phyloP scores from a whole-genome alignment of 2,329 filamentous ascomycete species.

The Didymella glomerata region DNA sequence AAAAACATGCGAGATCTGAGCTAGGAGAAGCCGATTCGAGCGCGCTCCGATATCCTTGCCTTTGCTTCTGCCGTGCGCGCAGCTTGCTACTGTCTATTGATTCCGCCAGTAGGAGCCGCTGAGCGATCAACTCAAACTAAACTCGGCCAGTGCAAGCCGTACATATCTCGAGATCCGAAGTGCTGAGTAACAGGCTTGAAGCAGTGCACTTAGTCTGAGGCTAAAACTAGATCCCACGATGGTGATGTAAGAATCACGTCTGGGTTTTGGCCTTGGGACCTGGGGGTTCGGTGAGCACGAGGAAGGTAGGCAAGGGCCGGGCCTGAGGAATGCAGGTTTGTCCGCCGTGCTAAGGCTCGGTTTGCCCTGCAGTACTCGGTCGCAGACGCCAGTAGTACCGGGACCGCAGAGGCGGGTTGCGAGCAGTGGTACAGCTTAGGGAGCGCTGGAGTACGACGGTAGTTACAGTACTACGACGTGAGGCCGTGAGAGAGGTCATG shows the following conservation, averaged over 20 bases:
- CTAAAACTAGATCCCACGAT: neutral
- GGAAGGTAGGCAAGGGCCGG: constrained; percentile 9
- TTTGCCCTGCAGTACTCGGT: constrained; percentile 9
- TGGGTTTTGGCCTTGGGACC: neutral
- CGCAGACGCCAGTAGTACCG: constrained; percentile 1
- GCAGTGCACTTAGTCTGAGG: no score
- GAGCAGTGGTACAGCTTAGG: neutral
- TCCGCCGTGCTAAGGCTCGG: neutral
- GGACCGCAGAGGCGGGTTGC: constrained; percentile 11
- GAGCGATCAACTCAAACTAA: neutral
- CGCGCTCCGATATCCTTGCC: constrained; percentile 3
- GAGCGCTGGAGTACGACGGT: neutral
- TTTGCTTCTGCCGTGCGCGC: neutral
- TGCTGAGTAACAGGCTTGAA: no score
- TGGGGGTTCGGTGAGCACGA: neutral
- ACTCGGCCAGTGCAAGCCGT: no score
- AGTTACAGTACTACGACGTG: neutral
- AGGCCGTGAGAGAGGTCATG: neutral
- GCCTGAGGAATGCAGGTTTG: constrained; percentile 3
- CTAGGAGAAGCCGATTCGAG: constrained; percentile 7
- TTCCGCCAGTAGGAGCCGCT: neutral
- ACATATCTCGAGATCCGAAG: no score
- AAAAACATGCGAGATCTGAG: constrained; percentile 13
- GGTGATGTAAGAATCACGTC: neutral
- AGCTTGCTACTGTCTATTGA: neutral